phyloP scores from a whole-genome alignment of 1,284 basidiomycete species.

The Singerocomus rubriflavus region DNA sequence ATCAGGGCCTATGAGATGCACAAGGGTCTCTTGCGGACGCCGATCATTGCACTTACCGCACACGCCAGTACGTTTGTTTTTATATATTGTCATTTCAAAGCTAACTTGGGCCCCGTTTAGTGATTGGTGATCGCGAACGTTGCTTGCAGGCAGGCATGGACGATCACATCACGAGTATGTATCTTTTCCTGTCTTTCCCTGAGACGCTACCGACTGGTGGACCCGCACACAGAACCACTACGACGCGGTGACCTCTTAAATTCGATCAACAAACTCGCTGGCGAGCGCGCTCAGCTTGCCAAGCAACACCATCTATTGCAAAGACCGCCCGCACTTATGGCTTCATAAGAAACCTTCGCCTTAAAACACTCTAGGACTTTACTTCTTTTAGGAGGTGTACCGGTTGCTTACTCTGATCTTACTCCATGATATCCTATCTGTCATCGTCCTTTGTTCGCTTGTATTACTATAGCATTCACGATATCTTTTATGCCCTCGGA shows the following conservation, averaged over 20 bases:
- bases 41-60: conserved; percentile 94
- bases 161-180: conserved; percentile 74
- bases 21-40: conserved; percentile 70
- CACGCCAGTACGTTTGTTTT: conserved; percentile 71
- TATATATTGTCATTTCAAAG: background rate
- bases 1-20: conserved; percentile 81
- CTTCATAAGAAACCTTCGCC: conserved; percentile 14
- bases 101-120: conserved; percentile 39
- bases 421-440: conserved; percentile 19
- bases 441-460: background rate
- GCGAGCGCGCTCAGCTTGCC: conserved; percentile 38
- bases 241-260: conserved; percentile 73
- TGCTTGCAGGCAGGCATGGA: conserved; percentile 92
- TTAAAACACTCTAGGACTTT: conserved; percentile 1
- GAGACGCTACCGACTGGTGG: conserved; percentile 3
- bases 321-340: conserved; percentile 32
- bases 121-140: conserved; percentile 94
- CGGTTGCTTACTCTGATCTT: conserved; percentile 5
- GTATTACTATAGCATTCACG: conserved; percentile 17
- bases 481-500: conserved; percentile 1
- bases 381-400: background rate
- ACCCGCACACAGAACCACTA: conserved; percentile 55
- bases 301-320: conserved; percentile 34
- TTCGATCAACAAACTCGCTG: conserved; percentile 71
- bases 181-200: background rate